These are phyloP conservation scores for Cyclaneusma minus DNA, from an alignment of 2,329 filamentous ascomycete species.

Conservation along the genomic window DNA sequence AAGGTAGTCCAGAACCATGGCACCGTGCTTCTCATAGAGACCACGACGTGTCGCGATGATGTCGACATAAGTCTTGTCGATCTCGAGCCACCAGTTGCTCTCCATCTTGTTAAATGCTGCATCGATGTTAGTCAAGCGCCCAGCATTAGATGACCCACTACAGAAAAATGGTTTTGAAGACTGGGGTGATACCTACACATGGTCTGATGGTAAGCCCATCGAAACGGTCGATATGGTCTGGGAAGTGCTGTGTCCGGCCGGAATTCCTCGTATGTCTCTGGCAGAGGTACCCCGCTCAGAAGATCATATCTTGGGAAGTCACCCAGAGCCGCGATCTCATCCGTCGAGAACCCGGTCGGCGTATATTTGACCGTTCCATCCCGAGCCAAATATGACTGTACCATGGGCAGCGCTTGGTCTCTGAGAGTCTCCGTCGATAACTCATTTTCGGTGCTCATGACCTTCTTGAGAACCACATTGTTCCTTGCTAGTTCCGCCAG, in stretches of 20 bases:
- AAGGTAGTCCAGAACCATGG: slow-evolving; percentile 47
- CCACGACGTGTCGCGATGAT: slow-evolving; percentile 54
- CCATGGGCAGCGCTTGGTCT: slow-evolving; percentile 11
- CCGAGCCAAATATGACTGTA: slow-evolving; percentile 12
- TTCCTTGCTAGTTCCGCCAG: slow-evolving; percentile 12
- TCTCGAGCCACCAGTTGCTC: slow-evolving; percentile 76
- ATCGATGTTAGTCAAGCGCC: slow-evolving; percentile 5
- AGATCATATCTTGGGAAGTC: slow-evolving; percentile 67
- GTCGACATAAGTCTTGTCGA: slow-evolving; percentile 55
- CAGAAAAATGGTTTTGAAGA: neutral
- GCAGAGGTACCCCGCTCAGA: slow-evolving; percentile 60
- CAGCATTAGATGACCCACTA: slow-evolving; percentile 1
- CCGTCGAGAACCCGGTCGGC: slow-evolving; percentile 53
- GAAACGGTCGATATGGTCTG: slow-evolving; percentile 64
- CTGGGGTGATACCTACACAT: slow-evolving; percentile 51
- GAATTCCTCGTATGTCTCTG: slow-evolving; percentile 46
- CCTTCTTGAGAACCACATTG: slow-evolving; percentile 7
- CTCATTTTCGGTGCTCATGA: slow-evolving; percentile 7
- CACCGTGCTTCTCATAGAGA: slow-evolving; percentile 48
- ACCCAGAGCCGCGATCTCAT: slow-evolving; percentile 54
- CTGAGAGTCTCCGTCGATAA: slow-evolving; percentile 8
- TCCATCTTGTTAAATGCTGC: slow-evolving; percentile 65
- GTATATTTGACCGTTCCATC: slow-evolving; percentile 28
- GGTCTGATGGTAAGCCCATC: slow-evolving; percentile 79
- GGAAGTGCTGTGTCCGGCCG: slow-evolving; percentile 52